A percentile compares a stretch with the other conserved stretches of the same genome.
These are phyloP conservation scores for Colletotrichum sp. DNA, from an alignment of 2,329 filamentous ascomycete species.

Conservation along the genomic window DNA sequence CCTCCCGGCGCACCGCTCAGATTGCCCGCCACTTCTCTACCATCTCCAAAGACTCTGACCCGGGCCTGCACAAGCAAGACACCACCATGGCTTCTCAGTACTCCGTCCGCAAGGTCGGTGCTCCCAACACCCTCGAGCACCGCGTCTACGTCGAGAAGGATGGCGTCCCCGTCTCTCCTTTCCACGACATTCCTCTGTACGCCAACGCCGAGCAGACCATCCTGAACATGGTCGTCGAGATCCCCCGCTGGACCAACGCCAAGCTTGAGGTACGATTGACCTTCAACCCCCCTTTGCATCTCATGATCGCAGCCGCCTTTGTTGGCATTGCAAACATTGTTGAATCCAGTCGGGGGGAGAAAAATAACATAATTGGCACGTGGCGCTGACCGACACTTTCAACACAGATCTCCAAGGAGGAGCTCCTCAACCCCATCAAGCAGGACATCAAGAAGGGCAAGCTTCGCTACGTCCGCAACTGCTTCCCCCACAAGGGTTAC, in stretches of 20 bases:
- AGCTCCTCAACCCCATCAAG: conserved; percentile 98
- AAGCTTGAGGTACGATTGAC: conserved; percentile 87
- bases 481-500: conserved; percentile 99
- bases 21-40: conserved; percentile 59
- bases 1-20: conserved; percentile 55
- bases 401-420: conserved; percentile 93
- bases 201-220: conserved; percentile 95
- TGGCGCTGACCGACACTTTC: conserved; percentile 15
- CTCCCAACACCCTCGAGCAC: conserved; percentile 94
- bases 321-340: not conserved
- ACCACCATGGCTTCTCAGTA: conserved; percentile 68
- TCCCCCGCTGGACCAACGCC: conserved; percentile 98
- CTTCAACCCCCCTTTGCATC: not conserved
- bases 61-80: conserved; percentile 20
- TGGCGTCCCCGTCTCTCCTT: conserved; percentile 90
- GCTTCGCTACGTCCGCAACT: conserved; percentile 99
- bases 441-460: conserved; percentile 99
- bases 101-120: conserved; percentile 83
- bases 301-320: not conserved
- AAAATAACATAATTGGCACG: not conserved
- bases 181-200: conserved; percentile 98
- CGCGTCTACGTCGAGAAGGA: conserved; percentile 98
- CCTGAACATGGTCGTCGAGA: conserved; percentile 99
- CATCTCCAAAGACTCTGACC: conserved; percentile 27
- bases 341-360: not conserved